Conservation (phyloP, 1,139 yeast species). For the Blastobotrys proliferans region DNA sequence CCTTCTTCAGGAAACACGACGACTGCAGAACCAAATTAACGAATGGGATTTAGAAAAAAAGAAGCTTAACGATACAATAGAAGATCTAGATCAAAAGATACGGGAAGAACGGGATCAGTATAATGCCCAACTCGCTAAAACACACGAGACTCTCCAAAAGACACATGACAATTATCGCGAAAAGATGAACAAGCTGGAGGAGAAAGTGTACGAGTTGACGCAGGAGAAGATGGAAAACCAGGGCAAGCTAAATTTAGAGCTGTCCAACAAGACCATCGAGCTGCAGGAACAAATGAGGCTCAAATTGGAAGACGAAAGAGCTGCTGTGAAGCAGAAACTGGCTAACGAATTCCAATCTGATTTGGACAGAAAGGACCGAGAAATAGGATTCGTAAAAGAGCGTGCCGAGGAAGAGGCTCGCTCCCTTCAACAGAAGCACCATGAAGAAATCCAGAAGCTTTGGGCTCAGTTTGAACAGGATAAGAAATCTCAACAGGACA, state of each 20-base stretch:
- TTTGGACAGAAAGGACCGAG: slow-evolving; percentile 1
- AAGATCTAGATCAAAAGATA: slow-evolving; percentile 28
- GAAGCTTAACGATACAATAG: slow-evolving; percentile 33
- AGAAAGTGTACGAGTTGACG: slow-evolving; percentile 29
- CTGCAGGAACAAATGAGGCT: slow-evolving; percentile 16
- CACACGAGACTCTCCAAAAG: slow-evolving; percentile 20
- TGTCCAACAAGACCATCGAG: slow-evolving; percentile 25
- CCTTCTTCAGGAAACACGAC: slow-evolving; percentile 1
- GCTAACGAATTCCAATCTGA: not conserved
- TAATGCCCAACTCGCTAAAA: too few relatives aligned
- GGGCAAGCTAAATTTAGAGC: slow-evolving; percentile 29
- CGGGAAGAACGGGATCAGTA: slow-evolving; percentile 3
- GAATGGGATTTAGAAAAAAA: slow-evolving; percentile 42
- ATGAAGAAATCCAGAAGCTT: not conserved
- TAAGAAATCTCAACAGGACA: not conserved
- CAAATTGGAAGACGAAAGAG: slow-evolving; percentile 9
- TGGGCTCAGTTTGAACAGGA: slow-evolving; percentile 2
- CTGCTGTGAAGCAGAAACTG: slow-evolving; percentile 29
- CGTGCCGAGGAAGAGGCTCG: not conserved
- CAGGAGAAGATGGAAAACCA: slow-evolving; percentile 20
- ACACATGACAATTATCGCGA: not conserved
- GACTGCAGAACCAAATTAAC: slow-evolving; percentile 19
- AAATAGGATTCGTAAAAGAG: slow-evolving; percentile 1
- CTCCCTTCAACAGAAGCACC: too few relatives aligned
- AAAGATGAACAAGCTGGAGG: slow-evolving; percentile 36